These are phyloP conservation scores for Clohesyomyces aquaticus DNA, from an alignment of 495 filamentous ascomycete genomes.

Conservation along the genomic window DNA sequence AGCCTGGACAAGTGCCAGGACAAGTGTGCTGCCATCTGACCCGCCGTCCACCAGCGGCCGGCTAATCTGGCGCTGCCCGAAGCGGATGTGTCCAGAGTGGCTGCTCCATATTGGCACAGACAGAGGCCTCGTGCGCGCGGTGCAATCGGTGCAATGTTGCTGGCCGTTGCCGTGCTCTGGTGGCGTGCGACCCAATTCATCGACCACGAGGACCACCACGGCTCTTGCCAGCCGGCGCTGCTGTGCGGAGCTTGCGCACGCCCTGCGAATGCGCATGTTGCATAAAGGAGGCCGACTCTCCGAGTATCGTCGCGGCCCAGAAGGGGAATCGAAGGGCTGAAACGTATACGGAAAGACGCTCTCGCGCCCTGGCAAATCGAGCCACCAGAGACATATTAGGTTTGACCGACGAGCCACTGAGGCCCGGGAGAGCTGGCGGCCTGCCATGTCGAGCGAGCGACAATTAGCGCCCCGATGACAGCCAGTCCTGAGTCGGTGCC, in stretches of 20 bases:
- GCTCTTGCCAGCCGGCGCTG: slow-evolving; percentile 1
- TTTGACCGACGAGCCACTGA: slow-evolving; percentile 38
- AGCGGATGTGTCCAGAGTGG: slow-evolving; percentile 28
- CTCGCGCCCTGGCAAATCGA: slow-evolving; percentile 21
- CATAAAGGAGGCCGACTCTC: slow-evolving; percentile 33
- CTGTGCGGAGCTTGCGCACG: not conserved
- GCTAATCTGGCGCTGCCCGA: slow-evolving; percentile 34
- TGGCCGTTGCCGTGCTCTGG: slow-evolving; percentile 37
- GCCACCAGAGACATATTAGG: slow-evolving; percentile 40
- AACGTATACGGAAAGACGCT: slow-evolving; percentile 33
- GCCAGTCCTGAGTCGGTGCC: slow-evolving; percentile 25
- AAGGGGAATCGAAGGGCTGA: slow-evolving; percentile 31
- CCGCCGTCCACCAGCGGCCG: slow-evolving; percentile 13
- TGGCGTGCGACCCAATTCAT: slow-evolving; percentile 24
- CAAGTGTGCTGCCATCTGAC: too few species aligned
- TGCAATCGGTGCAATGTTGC: slow-evolving; percentile 8
- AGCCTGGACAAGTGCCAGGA: too few species aligned
- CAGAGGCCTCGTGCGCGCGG: slow-evolving; percentile 12
- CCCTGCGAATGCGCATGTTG: slow-evolving; percentile 16
- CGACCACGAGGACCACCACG: slow-evolving; percentile 14
- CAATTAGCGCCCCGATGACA: slow-evolving; percentile 36
- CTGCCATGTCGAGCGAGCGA: slow-evolving; percentile 4
- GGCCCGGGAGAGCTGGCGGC: slow-evolving; percentile 1
- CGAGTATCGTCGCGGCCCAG: slow-evolving; percentile 21
- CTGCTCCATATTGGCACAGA: slow-evolving; percentile 28